Evolutionary conservation across 2,329 filamentous ascomycete species (phyloP), one percentile per base, ranked within the genome.

Genomic region (Phoma sp.): DNA sequence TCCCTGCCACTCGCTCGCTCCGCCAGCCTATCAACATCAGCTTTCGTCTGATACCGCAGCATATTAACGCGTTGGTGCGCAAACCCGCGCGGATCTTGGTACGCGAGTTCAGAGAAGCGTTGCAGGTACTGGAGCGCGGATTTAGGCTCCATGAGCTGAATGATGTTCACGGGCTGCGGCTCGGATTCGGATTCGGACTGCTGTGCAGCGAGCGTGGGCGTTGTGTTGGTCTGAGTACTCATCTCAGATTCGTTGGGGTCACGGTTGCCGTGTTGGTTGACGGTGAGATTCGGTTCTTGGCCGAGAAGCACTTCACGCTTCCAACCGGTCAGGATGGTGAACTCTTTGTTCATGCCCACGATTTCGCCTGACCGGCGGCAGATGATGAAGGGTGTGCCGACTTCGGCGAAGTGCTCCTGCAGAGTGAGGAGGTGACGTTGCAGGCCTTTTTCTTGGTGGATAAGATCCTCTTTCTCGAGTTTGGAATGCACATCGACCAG

Each of bases 371-470:
- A 96, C 40, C 95, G 87, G 40, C 95, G 87, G 69, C 92, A 96
- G 21, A 98, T 91, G 53, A 99, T 87, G 0, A 93, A 96, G 0
- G 95, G 95, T 4, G 92, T 96, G 32, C 92, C 92, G 56, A 89
- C 92, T 60, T 92, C 87, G 52, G 91, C 87, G 79, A 97, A 90
- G 62, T 96, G 89, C 61, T 96, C 92, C 71, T 98, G 92, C 67
- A 96, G 96, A 72, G 96, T 92, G 69, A 92, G 92, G 10, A 98
- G 81, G 0, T 92, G 96, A 30, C 95, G 86, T 75, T 99, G 95
- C 71, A 98, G 92, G 68, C 91, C 96, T 77, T 96, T 96, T 74
- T 99, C 95, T 90, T 96, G 96, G 74, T 98, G 97, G 18, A 99
- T 87, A 23, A 98, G 81, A 74, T 99, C 95, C 67, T 95, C 89